Base-by-base conservation (phyloP, 768 basidiomycete species). In the Dentipellis sp. region DNA sequence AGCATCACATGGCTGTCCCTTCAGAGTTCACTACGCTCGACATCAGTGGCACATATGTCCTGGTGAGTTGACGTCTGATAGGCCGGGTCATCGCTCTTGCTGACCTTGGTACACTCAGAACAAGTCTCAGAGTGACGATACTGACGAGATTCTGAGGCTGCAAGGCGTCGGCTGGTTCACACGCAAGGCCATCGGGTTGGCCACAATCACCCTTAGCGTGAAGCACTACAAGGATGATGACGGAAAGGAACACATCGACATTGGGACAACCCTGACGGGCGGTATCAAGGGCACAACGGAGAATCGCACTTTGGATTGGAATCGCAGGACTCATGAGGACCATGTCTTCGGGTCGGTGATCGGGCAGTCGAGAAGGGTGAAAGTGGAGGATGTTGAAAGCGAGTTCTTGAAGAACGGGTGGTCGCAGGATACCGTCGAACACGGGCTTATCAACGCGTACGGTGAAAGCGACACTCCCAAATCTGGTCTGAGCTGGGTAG, bases 141-240 rank as follows among this genome's bases (percentile, higher is more conserved):
- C 76, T 4, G 87, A 89, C 53, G 74, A 74, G 23, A 83, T 91
- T 58, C 80, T 91, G 42, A 65, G 68, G 35, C 72, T 85, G 2
- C 89, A 91, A 66, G 89, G 89, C 51, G 75, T 91, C 35, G 67
- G 82, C 36, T 91, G 88, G 88, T 57, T 83, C 48, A 85, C 74
- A 61, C 80, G 89, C 60, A 82, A 76, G 56, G 67, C 78, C 22
- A 89, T 91, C 63, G 55, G 65, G 21, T 35, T 73, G 23, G 82
- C 77, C 35, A 81, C 78, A 16, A 62, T 91, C 48, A 85, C 82
- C 21, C 77, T 90, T 39, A 54, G 54, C 46, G 66, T 88, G 63
- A 85, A 80, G 56, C 71, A 91, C 64, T 80, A 76, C 71, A 83
- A 76, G 59, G 79, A 84, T 49, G 81, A 77, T 12, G 69, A 66